Evolutionary conservation across 352 stramenopile genomes (phyloP).

Genomic region (Salisapilia sapeloensis): DNA sequence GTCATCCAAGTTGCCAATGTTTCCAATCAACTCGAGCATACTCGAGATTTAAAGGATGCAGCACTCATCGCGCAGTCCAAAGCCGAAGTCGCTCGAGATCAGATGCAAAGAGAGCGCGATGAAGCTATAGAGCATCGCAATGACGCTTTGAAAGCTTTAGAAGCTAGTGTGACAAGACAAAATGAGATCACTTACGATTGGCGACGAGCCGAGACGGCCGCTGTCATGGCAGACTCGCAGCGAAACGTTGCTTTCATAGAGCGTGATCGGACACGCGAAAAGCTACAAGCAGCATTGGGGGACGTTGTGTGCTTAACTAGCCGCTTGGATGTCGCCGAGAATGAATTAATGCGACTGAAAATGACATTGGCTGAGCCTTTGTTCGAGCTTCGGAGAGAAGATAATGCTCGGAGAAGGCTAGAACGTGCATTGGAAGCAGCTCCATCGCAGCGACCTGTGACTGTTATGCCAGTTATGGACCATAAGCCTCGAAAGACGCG

Average conservation of each 20-base stretch:
- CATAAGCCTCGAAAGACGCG: background rate
- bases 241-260: conserved; percentile 45
- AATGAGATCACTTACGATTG: conserved; percentile 19
- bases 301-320: conserved; percentile 28
- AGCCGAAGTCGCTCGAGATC: conserved; percentile 8
- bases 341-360: conserved; percentile 38
- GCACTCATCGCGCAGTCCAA: conserved; percentile 13
- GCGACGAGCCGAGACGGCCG: conserved; percentile 34
- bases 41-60: conserved; percentile 7
- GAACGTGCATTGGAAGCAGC: conserved; percentile 3
- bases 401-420: conserved; percentile 9
- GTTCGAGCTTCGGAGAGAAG: conserved; percentile 26
- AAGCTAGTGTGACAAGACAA: conserved; percentile 23
- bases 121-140: conserved; percentile 24
- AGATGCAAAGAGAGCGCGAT: conserved; percentile 9
- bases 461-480: conserved; percentile 3
- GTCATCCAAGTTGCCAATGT: conserved; percentile 1
- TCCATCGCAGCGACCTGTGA: conserved; percentile 3
- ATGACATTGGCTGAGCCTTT: conserved; percentile 45
- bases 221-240: conserved; percentile 42
- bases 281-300: conserved; percentile 15
- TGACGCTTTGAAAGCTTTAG: conserved; percentile 25
- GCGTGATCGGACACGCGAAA: conserved; percentile 25
- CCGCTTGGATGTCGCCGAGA: conserved; percentile 19
- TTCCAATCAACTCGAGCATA: conserved; percentile 3